A percentile compares a stretch with the other conserved stretches of the same genome.
These are phyloP conservation scores for Cephalotrichum gorgonifer DNA, from an alignment of 2,329 filamentous ascomycete genomes.

Conservation along the genomic window DNA sequence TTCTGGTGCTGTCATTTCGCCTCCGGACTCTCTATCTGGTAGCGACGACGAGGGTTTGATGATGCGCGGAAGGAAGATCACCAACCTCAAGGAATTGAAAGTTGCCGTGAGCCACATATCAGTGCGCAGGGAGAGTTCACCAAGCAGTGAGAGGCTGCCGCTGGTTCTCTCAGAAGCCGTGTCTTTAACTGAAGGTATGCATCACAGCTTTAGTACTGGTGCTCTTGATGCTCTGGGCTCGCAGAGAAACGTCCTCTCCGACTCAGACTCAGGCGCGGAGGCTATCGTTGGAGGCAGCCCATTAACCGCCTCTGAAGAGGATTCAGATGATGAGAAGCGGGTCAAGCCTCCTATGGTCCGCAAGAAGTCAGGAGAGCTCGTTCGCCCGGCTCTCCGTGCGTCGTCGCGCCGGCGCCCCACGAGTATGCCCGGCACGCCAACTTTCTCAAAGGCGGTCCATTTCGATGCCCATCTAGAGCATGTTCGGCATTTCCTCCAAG, in stretches of 20 bases:
- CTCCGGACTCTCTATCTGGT: conserved; percentile 65
- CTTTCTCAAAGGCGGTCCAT: conserved; percentile 94
- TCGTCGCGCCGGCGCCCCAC: conserved; percentile 74
- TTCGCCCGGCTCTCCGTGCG: conserved; percentile 79
- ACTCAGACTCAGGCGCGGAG: conserved; percentile 45
- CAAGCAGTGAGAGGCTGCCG: conserved; percentile 21
- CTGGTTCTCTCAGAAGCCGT: conserved; percentile 11
- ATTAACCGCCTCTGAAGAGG: conserved; percentile 47
- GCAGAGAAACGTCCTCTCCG: conserved; percentile 26
- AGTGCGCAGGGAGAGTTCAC: conserved; percentile 50
- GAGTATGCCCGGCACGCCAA: conserved; percentile 95
- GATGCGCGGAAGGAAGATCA: conserved; percentile 35
- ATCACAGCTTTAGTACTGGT: conserved; percentile 37
- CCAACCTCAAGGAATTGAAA: conserved; percentile 59
- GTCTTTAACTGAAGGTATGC: conserved; percentile 22
- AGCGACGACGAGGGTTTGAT: conserved; percentile 64
- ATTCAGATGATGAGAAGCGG: conserved; percentile 46
- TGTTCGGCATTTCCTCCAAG: conserved; percentile 87
- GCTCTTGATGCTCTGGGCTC: conserved; percentile 28
- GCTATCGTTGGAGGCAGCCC: conserved; percentile 38
- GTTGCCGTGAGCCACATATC: conserved; percentile 75
- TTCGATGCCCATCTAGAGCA: conserved; percentile 96
- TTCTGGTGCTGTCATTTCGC: conserved; percentile 76
- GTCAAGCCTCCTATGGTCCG: conserved; percentile 85
- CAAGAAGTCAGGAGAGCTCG: conserved; percentile 96